phyloP scores from a whole-genome alignment of 306 rosid species.

The Arachis hypogaea region DNA sequence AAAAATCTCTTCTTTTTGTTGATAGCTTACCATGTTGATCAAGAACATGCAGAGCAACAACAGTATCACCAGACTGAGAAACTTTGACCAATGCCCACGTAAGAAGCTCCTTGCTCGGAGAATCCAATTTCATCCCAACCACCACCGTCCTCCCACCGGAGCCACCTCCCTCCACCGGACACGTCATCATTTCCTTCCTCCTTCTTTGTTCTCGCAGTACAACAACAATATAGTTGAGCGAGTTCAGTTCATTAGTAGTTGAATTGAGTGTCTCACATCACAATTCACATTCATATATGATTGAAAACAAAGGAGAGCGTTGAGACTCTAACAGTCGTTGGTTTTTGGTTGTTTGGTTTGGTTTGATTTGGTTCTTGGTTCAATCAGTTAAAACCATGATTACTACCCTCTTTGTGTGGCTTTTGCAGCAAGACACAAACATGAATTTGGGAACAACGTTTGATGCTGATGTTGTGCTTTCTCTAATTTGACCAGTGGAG shows the following conservation, averaged over 20 bases:
- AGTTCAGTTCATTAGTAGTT: no score
- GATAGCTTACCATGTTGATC: constrained; percentile 59
- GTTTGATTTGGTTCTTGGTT: no score
- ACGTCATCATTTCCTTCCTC: constrained; percentile 44
- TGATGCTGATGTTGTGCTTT: neutral
- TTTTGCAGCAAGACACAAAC: constrained; percentile 34
- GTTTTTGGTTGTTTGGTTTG: neutral
- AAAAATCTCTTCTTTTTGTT: no score
- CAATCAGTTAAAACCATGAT: constrained; percentile 37
- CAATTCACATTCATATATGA: neutral
- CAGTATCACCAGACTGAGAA: constrained; percentile 82
- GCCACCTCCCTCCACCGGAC: constrained; percentile 42
- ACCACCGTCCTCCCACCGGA: constrained; percentile 65
- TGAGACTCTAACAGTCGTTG: constrained; percentile 40
- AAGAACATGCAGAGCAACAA: constrained; percentile 89
- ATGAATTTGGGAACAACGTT: neutral
- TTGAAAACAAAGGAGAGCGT: neutral
- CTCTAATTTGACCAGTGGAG: constrained; percentile 32
- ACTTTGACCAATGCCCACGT: constrained; percentile 97
- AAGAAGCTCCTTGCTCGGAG: constrained; percentile 80
- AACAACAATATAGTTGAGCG: no score
- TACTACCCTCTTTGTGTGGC: constrained; percentile 23
- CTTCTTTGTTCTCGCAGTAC: no score
- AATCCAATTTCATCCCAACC: constrained; percentile 84
- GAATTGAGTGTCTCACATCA: neutral